These are phyloP conservation scores for Cucumis hystrix DNA, from an alignment of 306 rosid species.

Conservation along the genomic window DNA sequence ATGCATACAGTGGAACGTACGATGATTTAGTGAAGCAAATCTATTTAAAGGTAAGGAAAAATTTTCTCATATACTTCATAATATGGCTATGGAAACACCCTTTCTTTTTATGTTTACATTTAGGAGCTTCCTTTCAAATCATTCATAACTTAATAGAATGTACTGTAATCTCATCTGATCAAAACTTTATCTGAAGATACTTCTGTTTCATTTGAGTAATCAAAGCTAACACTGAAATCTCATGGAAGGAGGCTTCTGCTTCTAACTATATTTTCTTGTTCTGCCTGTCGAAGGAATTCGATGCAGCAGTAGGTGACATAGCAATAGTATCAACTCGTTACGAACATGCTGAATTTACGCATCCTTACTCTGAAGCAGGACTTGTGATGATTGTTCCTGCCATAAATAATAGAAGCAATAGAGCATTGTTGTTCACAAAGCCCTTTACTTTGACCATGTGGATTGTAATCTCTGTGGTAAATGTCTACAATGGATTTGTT, in stretches of 20 bases:
- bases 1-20: constrained; percentile 11
- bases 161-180: background rate
- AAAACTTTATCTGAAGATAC: background rate
- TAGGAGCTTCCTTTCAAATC: background rate
- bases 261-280: background rate
- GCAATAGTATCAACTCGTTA: constrained; percentile 17
- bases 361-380: constrained; percentile 34
- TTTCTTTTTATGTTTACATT: background rate
- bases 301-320: constrained; percentile 39
- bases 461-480: constrained; percentile 16
- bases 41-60: constrained; percentile 5
- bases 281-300: constrained; percentile 15
- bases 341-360: constrained; percentile 26
- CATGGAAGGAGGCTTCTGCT: background rate
- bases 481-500: constrained; percentile 35
- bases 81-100: background rate
- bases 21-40: constrained; percentile 30
- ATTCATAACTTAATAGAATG: background rate
- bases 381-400: constrained; percentile 34
- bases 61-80: background rate
- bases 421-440: constrained; percentile 27
- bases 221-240: background rate
- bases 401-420: constrained; percentile 8
- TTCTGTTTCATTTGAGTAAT: no score
- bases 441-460: constrained; percentile 41